Percentiles rank a stretch among this genome's conserved stretches.
phyloP scores from a whole-genome alignment of 2,329 filamentous ascomycete genomes.

The Dactylonectria estremocensis region DNA sequence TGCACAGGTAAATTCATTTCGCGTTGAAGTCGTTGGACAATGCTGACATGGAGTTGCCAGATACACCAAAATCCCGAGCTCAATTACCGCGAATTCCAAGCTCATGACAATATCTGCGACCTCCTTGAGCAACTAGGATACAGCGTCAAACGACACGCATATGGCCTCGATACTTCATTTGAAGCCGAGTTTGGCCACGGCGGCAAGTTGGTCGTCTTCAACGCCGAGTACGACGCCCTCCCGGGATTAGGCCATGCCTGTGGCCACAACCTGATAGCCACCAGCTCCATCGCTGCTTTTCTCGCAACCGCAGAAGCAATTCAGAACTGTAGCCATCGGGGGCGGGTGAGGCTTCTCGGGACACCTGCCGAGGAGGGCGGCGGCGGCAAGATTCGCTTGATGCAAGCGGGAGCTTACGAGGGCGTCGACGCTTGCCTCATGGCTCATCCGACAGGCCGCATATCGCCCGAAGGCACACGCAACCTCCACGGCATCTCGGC shows the following conservation, averaged over 20 bases:
- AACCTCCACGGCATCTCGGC: constrained; percentile 52
- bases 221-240: constrained; percentile 62
- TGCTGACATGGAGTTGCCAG: background rate
- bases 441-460: constrained; percentile 43
- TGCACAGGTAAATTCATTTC: constrained; percentile 27
- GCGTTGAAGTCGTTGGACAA: accelerated
- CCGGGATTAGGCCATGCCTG: constrained; percentile 68
- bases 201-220: constrained; percentile 58
- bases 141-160: constrained; percentile 57
- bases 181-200: constrained; percentile 57
- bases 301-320: constrained; percentile 38
- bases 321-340: background rate
- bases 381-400: constrained; percentile 65
- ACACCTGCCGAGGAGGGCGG: constrained; percentile 69
- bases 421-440: constrained; percentile 53
- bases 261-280: constrained; percentile 69
- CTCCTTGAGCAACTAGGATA: constrained; percentile 54
- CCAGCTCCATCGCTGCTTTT: constrained; percentile 62
- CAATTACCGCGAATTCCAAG: constrained; percentile 58
- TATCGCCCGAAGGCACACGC: constrained; percentile 1
- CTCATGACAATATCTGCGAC: constrained; percentile 58
- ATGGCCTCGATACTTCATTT: constrained; percentile 61
- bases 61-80: constrained; percentile 62
- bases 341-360: constrained; percentile 57
- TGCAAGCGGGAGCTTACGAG: constrained; percentile 61